These are phyloP conservation scores for Syncephalastrum monosporum DNA, from an alignment of 371 early-diverging fungal species.

Conservation along the genomic window DNA sequence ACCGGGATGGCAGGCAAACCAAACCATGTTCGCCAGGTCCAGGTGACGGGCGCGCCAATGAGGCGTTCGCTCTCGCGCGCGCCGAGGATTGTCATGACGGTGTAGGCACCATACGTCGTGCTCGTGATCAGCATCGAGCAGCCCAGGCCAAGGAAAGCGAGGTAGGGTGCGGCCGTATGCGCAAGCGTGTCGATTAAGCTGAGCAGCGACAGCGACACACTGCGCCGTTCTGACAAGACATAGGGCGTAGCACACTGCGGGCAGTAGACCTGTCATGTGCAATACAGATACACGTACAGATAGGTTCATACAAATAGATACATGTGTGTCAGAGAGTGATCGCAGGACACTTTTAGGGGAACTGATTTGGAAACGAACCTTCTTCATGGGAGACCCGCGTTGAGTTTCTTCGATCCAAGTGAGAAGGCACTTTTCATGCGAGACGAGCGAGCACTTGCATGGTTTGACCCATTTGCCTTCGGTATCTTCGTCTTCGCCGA, in stretches of 20 bases:
- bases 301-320: neutral
- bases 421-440: constrained; percentile 73
- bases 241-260: constrained; percentile 77
- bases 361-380: constrained; percentile 27
- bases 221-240: constrained; percentile 54
- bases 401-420: constrained; percentile 79
- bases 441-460: constrained; percentile 71
- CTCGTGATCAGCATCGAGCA: constrained; percentile 58
- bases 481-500: constrained; percentile 62
- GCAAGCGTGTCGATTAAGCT: constrained; percentile 54
- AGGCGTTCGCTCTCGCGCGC: constrained; percentile 61
- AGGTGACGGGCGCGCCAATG: constrained; percentile 55
- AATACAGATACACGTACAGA: no score
- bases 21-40: constrained; percentile 71
- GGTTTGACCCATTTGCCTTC: constrained; percentile 69
- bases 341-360: neutral
- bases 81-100: constrained; percentile 70
- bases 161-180: constrained; percentile 63
- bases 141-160: constrained; percentile 64
- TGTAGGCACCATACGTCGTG: constrained; percentile 69
- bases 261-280: constrained; percentile 55
- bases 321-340: no score
- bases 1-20: constrained; percentile 67
- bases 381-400: constrained; percentile 52
- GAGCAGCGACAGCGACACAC: constrained; percentile 49